Evolutionary conservation across 306 rosid species (phyloP).

Genomic region (Gillenia trifoliata): DNA sequence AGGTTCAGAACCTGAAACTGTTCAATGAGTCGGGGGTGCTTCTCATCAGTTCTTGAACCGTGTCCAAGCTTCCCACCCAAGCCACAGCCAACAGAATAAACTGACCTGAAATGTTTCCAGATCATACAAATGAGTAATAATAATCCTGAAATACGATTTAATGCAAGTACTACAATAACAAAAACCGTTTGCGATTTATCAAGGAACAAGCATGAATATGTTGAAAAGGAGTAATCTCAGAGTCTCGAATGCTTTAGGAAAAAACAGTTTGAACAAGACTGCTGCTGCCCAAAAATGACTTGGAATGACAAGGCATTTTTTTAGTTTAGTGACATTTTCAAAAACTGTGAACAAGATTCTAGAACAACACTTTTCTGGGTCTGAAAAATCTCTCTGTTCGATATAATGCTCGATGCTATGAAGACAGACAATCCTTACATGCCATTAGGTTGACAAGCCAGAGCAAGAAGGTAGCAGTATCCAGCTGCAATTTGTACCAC

Average conservation of each 20-base stretch:
- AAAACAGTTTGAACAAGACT: not conserved
- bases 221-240: not conserved
- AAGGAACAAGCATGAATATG: not conserved
- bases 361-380: too few species aligned
- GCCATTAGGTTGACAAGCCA: constrained; percentile 87
- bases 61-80: constrained; percentile 98
- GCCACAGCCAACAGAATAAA: constrained; percentile 96
- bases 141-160: constrained; percentile 9
- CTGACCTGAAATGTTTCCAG: constrained; percentile 57
- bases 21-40: constrained; percentile 71
- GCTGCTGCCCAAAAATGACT: not conserved
- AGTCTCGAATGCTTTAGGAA: too few species aligned
- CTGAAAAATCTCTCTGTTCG: not conserved
- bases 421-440: constrained; percentile 56
- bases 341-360: not conserved
- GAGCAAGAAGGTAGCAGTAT: constrained; percentile 92
- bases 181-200: not conserved
- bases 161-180: not conserved
- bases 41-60: constrained; percentile 77
- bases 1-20: constrained; percentile 65
- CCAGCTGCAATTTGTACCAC: constrained; percentile 98
- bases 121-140: not conserved
- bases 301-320: not conserved
- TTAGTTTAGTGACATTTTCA: not conserved
- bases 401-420: not conserved